Evolutionary conservation across 2,329 filamentous ascomycete genomes (phyloP), one percentile per base, ranked within the genome.

Genomic region (Aspergillus aculeatinus): DNA sequence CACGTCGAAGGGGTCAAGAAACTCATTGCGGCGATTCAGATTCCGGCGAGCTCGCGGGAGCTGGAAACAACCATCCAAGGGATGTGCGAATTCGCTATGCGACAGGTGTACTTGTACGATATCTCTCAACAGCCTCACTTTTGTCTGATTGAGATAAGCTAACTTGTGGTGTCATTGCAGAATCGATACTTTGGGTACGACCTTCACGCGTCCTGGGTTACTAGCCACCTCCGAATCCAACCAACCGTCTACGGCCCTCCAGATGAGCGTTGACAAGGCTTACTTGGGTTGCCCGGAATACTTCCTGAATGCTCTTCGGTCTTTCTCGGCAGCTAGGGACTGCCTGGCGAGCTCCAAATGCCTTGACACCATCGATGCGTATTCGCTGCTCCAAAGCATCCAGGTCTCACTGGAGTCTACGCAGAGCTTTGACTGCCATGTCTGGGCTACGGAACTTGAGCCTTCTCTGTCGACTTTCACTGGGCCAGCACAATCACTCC

Each of bases 211-310:
- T 53, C 51, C 33, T 11, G 14, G 35, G 10, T 12, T 53, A 27
- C 42, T 47, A n/a, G 39, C 25, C 14, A 25, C 16, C 7, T 9
- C 35, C n/a, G 6, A 6, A 2, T 19, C 33, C 7, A 21, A 23
- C 3, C 50, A 42, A 11, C 29, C 29, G 25, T 23, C 21, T 23
- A 42, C 14, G 21, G 10, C 51, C 11, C 51, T 53, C 14, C 51
- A 31, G 3, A 60, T 57, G 49, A 51, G 25, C 4, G 48, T 48
- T 14, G 60, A 56, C 49, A 56, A 52, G 12, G 51, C 57, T n/a
- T 64, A 61, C 52, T 52, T 66, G 14, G 64, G 60, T 5, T 66
- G 64, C 16, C 64, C 64, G 1, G 57, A 49, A 12, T 33, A 55
- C 6, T 35, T 66, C 1, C n/a, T 61, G 23, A 27, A n/a, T 3